Evolutionary conservation across 768 basidiomycete genomes (phyloP), one percentile per base, ranked within the genome.

Genomic region (Polyporus arcularius): DNA sequence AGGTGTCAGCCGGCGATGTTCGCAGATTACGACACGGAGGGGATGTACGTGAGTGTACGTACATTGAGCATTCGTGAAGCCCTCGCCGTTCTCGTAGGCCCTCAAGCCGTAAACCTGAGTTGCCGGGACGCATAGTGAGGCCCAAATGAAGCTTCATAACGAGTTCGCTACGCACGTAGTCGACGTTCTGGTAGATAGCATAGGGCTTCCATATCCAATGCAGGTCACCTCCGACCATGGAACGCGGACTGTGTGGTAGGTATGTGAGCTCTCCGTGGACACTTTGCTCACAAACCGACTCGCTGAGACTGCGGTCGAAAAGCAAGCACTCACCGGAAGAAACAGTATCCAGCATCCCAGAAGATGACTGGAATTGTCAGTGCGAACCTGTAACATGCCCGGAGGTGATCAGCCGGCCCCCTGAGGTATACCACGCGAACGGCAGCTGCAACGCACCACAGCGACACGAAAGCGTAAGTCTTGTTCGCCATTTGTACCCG

Each of bases 201-300:
- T 96, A 96, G 2, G 92, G 92, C 60, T 82, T 78, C 94, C 94
- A 96, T 46, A 96, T 82, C 94, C 93, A 96, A 67, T 94, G 90
- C 48, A 95, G 78, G 73, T 95, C 92, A 2, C 94, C 94, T 0
- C 91, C 93, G 65, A 76, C 77, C 87, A 95, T 91, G 4, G 92
- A 94, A 21, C 92, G 83, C 18, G 94, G 94, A 40, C 93, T 93
- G 60, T 9, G 50, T 18, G 55, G 5, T 48, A 12, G 21, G 2
- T 9, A 48, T 12, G 46, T 14, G 46, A 48, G 14, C 4, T 48
- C 21, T 48, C 46, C 35, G 28, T 18, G 21, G 46, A 21, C 9
- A 26, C 28, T 3, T 0, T 48, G 21, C 6, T 5, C 0, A 8
- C 12, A 15, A 10, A 7, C 4, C 12, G 21, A n/a, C n/a, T 16